Evolutionary conservation across 163 green algal genomes (phyloP), one percentile per base, ranked within the genome.

Genomic region (Scenedesmus sp.): DNA sequence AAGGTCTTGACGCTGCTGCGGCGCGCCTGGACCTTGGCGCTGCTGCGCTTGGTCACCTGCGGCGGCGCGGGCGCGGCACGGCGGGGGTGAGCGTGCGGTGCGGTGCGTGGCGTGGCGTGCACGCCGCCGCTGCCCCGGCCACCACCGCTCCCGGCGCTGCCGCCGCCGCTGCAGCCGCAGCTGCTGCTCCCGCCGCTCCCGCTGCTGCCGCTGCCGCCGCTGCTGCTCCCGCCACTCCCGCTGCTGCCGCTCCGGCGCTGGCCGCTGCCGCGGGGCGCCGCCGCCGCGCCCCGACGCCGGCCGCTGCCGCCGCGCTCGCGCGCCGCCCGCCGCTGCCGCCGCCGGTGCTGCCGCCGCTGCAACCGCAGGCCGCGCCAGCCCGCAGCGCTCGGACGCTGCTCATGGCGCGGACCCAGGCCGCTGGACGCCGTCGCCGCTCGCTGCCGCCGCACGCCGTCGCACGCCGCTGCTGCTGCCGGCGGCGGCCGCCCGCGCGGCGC

Each of bases 1-100:
- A 99, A 99, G 17, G 94, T 97, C 93, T 95, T 95, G 28, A 96
- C 11, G 64, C 75, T 93, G 63, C 88, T 93, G 29, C 88, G 89
- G 70, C 90, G 90, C 2, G 89, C 89, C 89, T 97, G 93, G 72
- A 87, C 93, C 91, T 96, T 95, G 62, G 87, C 60, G 28, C 83
- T 94, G 7, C 82, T 89, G 75, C 82, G 87, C 84, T 95, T 95
- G 83, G 92, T 96, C n/a, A 97, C 91, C 93, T 97, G 88, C 1
- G 24, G 50, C 1, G 1, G 26, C 13, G 28, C 34, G 24, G n/a
- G 29, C 5, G n/a, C 31, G 47, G 18, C 34, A 53, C 4, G 34
- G 34, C 18, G 56, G 50, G 34, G 13, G 33, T 11, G 58, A 6
- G 22, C 18, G n/a, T 11, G n/a, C 26, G 53, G 20, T 62, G 53